phyloP scores from a whole-genome alignment of 352 stramenopile species.

The Phytophthora melonis region DNA sequence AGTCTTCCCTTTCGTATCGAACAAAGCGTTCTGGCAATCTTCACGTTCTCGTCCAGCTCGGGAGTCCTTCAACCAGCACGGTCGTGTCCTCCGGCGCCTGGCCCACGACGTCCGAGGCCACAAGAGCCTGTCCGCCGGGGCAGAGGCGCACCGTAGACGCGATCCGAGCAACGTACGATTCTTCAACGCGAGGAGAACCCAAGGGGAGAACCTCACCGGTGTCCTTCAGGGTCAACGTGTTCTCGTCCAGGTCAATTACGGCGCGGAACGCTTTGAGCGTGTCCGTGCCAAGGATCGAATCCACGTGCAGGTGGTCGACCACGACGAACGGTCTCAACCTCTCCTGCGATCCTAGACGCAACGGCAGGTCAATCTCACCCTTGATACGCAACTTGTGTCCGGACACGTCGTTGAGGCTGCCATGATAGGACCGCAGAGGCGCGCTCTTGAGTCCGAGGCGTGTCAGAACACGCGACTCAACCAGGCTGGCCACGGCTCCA shows the following conservation, averaged over 20 bases:
- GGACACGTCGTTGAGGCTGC: not conserved
- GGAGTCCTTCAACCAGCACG: not conserved
- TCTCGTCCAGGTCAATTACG: constrained; percentile 1
- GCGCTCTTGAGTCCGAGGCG: not conserved
- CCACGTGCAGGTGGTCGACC: not conserved
- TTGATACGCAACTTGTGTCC: not conserved
- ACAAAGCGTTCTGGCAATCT: not conserved
- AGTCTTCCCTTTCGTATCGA: not conserved
- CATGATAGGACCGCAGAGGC: not conserved
- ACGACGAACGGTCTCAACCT: not conserved
- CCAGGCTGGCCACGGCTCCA: not conserved
- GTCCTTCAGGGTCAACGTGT: not conserved
- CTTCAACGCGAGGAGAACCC: not conserved
- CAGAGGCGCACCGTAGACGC: not conserved
- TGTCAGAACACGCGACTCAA: not conserved
- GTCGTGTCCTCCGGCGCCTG: not conserved
- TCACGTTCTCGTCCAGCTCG: not conserved
- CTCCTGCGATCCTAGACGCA: not conserved
- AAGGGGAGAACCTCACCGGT: not conserved
- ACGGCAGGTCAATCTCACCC: not conserved
- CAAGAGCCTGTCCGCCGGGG: not conserved
- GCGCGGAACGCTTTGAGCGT: too few species aligned
- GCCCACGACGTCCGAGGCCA: not conserved
- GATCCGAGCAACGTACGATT: not conserved
- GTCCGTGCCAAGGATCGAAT: not conserved